Conservation (phyloP, 2,329 filamentous ascomycete species). For the Aureobasidium sp. region DNA sequence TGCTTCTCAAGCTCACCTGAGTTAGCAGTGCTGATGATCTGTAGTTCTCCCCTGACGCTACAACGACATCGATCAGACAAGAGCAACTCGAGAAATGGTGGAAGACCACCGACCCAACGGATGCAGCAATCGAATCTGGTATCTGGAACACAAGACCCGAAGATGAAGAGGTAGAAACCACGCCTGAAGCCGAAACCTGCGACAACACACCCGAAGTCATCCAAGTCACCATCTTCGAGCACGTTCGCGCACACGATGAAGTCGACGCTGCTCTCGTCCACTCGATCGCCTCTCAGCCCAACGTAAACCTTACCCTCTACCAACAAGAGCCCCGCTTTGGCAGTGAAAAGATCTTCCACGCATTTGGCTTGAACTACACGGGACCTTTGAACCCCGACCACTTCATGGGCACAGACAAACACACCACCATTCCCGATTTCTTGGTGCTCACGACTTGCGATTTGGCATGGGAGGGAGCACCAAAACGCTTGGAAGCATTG, state of each 20-base stretch:
- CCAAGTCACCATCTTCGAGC: slow-evolving; percentile 29
- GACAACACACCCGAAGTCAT: slow-evolving; percentile 25
- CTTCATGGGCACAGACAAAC: slow-evolving; percentile 16
- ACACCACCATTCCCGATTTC: slow-evolving; percentile 21
- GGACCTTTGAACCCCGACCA: neutral
- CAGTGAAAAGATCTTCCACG: slow-evolving; percentile 24
- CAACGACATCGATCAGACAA: neutral
- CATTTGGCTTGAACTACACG: slow-evolving; percentile 21
- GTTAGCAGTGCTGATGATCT: neutral
- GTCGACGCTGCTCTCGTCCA: slow-evolving; percentile 26
- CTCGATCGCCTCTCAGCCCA: slow-evolving; percentile 23
- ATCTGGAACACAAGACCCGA: neutral
- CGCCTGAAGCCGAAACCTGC: neutral
- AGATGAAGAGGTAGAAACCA: neutral
- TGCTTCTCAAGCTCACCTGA: neutral
- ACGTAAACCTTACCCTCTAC: slow-evolving; percentile 22
- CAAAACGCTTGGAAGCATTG: slow-evolving; percentile 19
- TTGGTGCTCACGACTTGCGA: slow-evolving; percentile 26
- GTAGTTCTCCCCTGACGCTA: neutral
- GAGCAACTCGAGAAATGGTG: slow-evolving; percentile 9
- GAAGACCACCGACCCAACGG: neutral
- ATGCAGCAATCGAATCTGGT: neutral
- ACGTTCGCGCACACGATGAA: slow-evolving; percentile 27
- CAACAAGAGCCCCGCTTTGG: slow-evolving; percentile 23
- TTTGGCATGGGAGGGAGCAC: slow-evolving; percentile 19